Percentiles rank a stretch among this genome's conserved stretches.
Evolutionary conservation across 768 basidiomycete genomes (phyloP).

Genomic region (Leccinum sublutescens): DNA sequence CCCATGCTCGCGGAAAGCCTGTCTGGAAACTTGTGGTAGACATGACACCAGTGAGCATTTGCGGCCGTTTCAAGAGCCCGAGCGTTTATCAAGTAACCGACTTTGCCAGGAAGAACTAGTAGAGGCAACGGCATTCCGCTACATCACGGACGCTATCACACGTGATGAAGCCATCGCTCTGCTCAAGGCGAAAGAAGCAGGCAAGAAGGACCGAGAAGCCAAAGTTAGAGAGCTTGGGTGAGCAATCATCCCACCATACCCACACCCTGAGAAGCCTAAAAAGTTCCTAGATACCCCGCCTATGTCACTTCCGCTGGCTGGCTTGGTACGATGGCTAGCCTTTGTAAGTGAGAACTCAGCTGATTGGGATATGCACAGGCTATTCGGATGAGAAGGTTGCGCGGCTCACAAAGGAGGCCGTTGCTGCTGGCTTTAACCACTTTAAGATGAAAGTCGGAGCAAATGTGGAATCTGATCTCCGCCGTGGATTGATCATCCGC

Average conservation of each 20-base stretch:
- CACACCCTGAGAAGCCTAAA: not conserved
- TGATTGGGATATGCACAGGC: slow-evolving; percentile 40
- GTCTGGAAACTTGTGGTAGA: slow-evolving; percentile 94
- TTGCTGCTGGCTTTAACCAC: slow-evolving; percentile 90
- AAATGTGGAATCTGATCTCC: slow-evolving; percentile 74
- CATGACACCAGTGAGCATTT: slow-evolving; percentile 64
- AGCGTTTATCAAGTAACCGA: not conserved
- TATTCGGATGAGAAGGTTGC: slow-evolving; percentile 93
- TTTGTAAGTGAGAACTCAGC: not conserved
- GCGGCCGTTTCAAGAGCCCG: not conserved
- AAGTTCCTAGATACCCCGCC: slow-evolving; percentile 70
- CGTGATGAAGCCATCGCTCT: slow-evolving; percentile 84
- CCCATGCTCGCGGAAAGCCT: slow-evolving; percentile 75
- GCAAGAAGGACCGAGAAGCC: slow-evolving; percentile 76
- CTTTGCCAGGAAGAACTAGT: slow-evolving; percentile 70
- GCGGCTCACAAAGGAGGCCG: slow-evolving; percentile 80
- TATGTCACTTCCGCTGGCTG: slow-evolving; percentile 94
- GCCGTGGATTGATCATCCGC: slow-evolving; percentile 85
- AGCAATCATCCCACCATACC: slow-evolving; percentile 10
- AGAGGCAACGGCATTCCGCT: slow-evolving; percentile 73
- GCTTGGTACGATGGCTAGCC: slow-evolving; percentile 52
- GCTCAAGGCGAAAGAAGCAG: slow-evolving; percentile 71
- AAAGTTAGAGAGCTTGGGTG: slow-evolving; percentile 70
- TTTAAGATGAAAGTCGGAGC: slow-evolving; percentile 99
- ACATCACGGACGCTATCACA: slow-evolving; percentile 93